phyloP scores from a whole-genome alignment of 371 early-diverging fungal genomes.

The Sporodiniella umbellata region DNA sequence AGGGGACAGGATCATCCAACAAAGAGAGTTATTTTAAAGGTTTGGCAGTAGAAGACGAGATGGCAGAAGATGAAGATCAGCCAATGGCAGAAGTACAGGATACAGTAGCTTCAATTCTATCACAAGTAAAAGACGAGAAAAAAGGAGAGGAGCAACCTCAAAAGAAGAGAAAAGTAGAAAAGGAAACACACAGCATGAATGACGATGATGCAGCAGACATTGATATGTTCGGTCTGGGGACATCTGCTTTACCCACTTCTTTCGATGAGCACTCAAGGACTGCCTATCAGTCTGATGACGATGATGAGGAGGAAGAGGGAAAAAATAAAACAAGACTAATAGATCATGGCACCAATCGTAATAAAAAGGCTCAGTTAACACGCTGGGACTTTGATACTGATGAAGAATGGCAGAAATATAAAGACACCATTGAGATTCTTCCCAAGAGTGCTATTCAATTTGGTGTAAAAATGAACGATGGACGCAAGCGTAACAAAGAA shows the following conservation, averaged over 20 bases:
- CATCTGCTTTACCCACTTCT: constrained; percentile 44
- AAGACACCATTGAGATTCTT: constrained; percentile 64
- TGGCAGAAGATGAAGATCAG: constrained; percentile 22
- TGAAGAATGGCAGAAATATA: constrained; percentile 72
- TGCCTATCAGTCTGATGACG: constrained; percentile 58
- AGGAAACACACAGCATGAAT: constrained; percentile 11
- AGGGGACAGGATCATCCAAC: neutral
- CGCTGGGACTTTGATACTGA: constrained; percentile 80
- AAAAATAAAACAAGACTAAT: constrained; percentile 43
- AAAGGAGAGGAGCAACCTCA: constrained; percentile 4
- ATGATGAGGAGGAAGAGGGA: constrained; percentile 46
- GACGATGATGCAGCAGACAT: constrained; percentile 45
- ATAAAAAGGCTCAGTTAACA: constrained; percentile 66
- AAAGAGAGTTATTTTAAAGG: constrained; percentile 26
- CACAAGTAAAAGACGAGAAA: constrained; percentile 8
- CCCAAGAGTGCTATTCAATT: constrained; percentile 77
- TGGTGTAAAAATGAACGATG: constrained; percentile 77
- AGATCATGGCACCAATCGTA: constrained; percentile 67
- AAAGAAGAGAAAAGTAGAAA: constrained; percentile 6
- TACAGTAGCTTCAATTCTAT: constrained; percentile 18
- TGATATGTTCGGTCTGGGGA: constrained; percentile 43
- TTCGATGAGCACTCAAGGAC: constrained; percentile 38
- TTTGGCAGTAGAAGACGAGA: constrained; percentile 17
- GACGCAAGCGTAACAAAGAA: constrained; percentile 55
- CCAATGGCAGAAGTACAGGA: constrained; percentile 21